Base-by-base conservation (phyloP, 1,284 basidiomycete species). In the Thecaphora frezii region DNA sequence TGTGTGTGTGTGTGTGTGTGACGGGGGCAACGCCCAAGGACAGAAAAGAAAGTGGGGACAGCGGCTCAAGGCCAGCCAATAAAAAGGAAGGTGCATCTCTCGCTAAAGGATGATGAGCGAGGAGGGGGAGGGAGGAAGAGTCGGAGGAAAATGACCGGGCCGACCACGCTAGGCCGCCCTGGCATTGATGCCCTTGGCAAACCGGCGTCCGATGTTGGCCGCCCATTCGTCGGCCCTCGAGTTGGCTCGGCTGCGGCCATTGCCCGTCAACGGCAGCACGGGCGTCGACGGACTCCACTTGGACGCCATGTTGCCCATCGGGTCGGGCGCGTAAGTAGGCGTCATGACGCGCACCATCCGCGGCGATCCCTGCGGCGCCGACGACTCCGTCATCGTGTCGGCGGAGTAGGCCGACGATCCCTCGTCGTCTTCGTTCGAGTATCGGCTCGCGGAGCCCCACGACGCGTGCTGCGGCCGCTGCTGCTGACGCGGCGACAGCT, bases 141-240 rank as follows among this genome's bases (percentile, higher is more conserved):
- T 7, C 28, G 28, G 28, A 30, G 28, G 28, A 30, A 14, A 14
- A 30, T 14, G 28, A 7, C 7, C 28, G 28, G 28, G 28, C 28
- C 8, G 28, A 30, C 33, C 7, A 36, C 10, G 12, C 18, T 16
- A 36, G 13, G 33, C 33, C 33, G 18, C 18, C 33, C 18, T 36
- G 14, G 39, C 43, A 24, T 30, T 44, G 14, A 44, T 10, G 43
- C 24, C 43, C 26, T 19, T 44, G 18, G 43, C 43, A 28, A 44
- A 44, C 3, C 26, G 23, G 23, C 43, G 23, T 23, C 43, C 43
- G 43, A 44, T 44, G 36, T 50, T 60, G 30, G 57, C 53, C 1
- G 57, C 65, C 59, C 59, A 67, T 40, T 67, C 65, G 51, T 67
- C 60, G 10, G 60, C 60, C 1, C 56, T 24, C 7, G 56, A 57